phyloP scores from a whole-genome alignment of 2,329 filamentous ascomycete genomes.

The Paraphaeosphaeria sporulosa region DNA sequence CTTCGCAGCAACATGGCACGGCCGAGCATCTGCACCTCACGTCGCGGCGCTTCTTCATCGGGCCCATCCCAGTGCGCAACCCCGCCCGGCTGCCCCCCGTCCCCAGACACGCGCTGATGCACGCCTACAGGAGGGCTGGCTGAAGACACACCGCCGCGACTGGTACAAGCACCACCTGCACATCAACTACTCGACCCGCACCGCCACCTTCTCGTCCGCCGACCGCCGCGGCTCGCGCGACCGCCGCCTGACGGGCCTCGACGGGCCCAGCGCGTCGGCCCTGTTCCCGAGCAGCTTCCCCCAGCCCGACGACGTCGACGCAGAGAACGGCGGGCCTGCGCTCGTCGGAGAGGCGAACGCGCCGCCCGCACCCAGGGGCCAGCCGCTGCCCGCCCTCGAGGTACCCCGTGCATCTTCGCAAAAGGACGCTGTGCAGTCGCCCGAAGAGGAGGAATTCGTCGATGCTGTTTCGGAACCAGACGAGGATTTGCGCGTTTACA shows the following conservation, averaged over 20 bases:
- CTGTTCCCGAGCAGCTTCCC: constrained; percentile 52
- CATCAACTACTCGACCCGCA: constrained; percentile 53
- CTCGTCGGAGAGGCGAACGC: constrained; percentile 22
- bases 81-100: constrained; percentile 1
- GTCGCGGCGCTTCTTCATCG: constrained; percentile 69
- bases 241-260: constrained; percentile 52
- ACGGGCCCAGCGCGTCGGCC: constrained; percentile 50
- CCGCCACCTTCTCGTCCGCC: constrained; percentile 60
- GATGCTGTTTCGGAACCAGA: constrained; percentile 46
- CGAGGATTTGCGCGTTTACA: constrained; percentile 28
- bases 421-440: constrained; percentile 29
- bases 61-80: constrained; percentile 62
- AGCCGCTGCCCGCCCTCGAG: constrained; percentile 37
- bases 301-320: constrained; percentile 48
- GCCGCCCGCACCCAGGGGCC: constrained; percentile 22
- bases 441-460: constrained; percentile 33
- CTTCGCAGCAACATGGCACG: constrained; percentile 64
- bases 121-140: constrained; percentile 61
- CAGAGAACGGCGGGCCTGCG: constrained; percentile 32
- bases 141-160: constrained; percentile 67
- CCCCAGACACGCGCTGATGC: constrained; percentile 22
- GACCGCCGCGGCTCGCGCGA: constrained; percentile 54
- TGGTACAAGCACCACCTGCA: constrained; percentile 65
- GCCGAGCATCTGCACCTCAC: constrained; percentile 69
- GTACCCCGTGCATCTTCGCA: constrained; percentile 38